Percentiles rank a stretch among this genome's conserved stretches.
Conservation (phyloP, 768 basidiomycete species). For the Lyophyllum atratum region DNA sequence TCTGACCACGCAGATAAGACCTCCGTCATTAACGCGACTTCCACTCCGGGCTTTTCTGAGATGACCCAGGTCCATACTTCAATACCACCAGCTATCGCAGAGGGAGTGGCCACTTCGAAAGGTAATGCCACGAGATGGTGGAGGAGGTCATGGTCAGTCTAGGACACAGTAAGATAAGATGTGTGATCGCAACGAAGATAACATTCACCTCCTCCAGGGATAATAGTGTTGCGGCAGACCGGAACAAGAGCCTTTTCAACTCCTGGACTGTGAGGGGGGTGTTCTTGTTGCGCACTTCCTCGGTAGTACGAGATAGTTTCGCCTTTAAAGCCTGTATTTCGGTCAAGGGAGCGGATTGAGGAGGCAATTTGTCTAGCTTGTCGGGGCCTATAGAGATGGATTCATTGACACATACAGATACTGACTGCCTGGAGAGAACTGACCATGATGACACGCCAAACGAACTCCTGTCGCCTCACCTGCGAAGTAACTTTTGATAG, state of each 20-base stretch:
- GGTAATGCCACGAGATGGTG: slow-evolving; percentile 88
- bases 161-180: background rate
- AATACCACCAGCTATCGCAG: slow-evolving; percentile 82
- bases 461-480: slow-evolving; percentile 86
- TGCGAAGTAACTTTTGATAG: slow-evolving; percentile 86
- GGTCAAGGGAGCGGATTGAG: slow-evolving; percentile 54
- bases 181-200: background rate
- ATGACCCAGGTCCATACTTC: slow-evolving; percentile 98
- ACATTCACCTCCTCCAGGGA: slow-evolving; percentile 58
- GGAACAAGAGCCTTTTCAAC: slow-evolving; percentile 81
- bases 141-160: slow-evolving; percentile 86
- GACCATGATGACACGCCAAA: slow-evolving; percentile 67
- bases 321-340: slow-evolving; percentile 69
- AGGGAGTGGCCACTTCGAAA: slow-evolving; percentile 85
- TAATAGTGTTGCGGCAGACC: slow-evolving; percentile 82
- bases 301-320: slow-evolving; percentile 66
- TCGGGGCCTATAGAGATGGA: slow-evolving; percentile 45
- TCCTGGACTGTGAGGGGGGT: slow-evolving; percentile 80
- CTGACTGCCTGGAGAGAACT: slow-evolving; percentile 15
- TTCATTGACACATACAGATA: background rate
- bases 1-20: slow-evolving; percentile 86
- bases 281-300: slow-evolving; percentile 70
- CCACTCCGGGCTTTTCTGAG: slow-evolving; percentile 78
- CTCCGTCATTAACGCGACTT: slow-evolving; percentile 84
- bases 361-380: slow-evolving; percentile 62